Base-by-base conservation (phyloP, 164 flowering plant species). In the Magnolia sinica region DNA sequence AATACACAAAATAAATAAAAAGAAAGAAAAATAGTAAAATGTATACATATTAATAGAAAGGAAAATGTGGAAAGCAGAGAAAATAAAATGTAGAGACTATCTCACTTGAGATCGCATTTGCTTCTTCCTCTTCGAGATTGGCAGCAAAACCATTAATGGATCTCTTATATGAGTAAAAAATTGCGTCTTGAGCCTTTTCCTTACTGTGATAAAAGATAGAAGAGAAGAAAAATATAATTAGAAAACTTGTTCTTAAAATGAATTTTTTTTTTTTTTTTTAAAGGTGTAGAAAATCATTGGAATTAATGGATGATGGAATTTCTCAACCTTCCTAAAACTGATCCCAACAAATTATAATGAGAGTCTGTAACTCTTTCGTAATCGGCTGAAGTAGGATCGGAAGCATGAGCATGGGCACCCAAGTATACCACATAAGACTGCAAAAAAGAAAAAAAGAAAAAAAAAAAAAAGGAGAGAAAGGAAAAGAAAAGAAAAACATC, bases 401-500 rank as follows among this genome's bases (percentile, higher is more conserved):
- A 59, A 27, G 79, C 85, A 71, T 84, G 87, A 10, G 81, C 70
- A 77, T 87, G 90, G 1, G 77, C 82, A n/a, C 90, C 92, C 78
- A 87, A 78, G 85, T 89, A 89, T 64, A 89, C 92, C 77, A 89
- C 78, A 64, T 85, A 87, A 11, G 88, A 78, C 90, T 87, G n/a
- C 50, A 50, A 22, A 29, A 37, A 70, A 22, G 31, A 50, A 22
- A 29, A 37, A 70, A 22, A 50, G 4, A 67, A 27, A 50, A 14
- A 0, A 2, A 9, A 9, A 7, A 68, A 7, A 69, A 13, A 67
- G 50, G 2, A 55, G 19, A 55, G 19, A 55, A 55, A 13, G 13
- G 18, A 14, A 55, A 16, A 14, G 18, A 55, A 55, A 55, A 16
- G 18, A 55, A 55, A 16, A 55, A 11, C 10, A 55, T 16, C 13